Conservation (phyloP, 1,139 yeast species). For the Pichia sp. region DNA sequence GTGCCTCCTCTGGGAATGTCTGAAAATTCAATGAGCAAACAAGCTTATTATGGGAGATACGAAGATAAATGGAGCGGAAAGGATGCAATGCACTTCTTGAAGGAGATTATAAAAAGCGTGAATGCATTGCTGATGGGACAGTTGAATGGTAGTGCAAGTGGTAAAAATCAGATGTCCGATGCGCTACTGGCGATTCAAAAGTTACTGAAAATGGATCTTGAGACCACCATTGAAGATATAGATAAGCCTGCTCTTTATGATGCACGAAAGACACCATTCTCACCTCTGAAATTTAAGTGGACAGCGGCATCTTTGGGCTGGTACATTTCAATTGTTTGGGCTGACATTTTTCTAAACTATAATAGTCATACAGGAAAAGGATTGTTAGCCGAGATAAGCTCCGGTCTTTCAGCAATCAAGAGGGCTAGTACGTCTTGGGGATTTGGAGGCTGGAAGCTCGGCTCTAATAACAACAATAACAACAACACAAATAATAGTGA, state of each 20-base stretch:
- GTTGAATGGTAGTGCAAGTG: constrained; percentile 11
- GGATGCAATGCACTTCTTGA: constrained; percentile 39
- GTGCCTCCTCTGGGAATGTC: constrained; percentile 60
- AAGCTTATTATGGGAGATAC: constrained; percentile 43
- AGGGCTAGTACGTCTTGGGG: constrained; percentile 41
- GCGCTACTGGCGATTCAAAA: constrained; percentile 12
- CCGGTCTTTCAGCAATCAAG: constrained; percentile 39
- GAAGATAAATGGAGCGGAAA: constrained; percentile 56
- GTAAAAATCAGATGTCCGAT: neutral
- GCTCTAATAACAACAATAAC: neutral
- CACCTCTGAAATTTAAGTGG: constrained; percentile 55
- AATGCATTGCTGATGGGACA: constrained; percentile 34
- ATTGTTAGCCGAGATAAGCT: constrained; percentile 26
- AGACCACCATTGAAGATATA: constrained; percentile 8
- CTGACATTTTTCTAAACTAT: constrained; percentile 47
- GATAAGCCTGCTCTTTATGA: constrained; percentile 34
- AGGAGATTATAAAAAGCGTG: constrained; percentile 27
- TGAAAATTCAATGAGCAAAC: constrained; percentile 49
- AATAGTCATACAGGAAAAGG: constrained; percentile 18
- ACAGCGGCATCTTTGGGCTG: constrained; percentile 61
- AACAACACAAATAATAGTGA: neutral
- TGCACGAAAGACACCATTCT: constrained; percentile 29
- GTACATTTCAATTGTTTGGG: constrained; percentile 67
- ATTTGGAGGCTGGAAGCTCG: constrained; percentile 16
- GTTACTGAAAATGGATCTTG: constrained; percentile 19